Evolutionary conservation across 805 yeast genomes (phyloP), one percentile per base, ranked within the genome.

Genomic region (Scheffersomyces coipomensis): DNA sequence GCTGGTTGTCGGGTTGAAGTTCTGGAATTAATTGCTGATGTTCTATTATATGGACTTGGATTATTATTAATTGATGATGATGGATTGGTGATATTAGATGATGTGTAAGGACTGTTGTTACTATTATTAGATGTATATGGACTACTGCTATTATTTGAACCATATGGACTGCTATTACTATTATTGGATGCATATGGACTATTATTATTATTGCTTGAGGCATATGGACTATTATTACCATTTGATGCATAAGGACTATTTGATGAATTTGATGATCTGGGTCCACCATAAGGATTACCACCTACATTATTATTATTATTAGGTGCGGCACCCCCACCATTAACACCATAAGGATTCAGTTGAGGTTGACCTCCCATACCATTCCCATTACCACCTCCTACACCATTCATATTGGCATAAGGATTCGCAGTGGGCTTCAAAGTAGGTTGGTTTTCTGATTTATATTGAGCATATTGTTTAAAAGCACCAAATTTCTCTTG

Each of bases 401-500:
- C n/a, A 24, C 5, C 29, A 29, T 44, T 38, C 34, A 66, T 49
- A 36, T 61, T 63, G 27, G 70, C 68, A 44, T 68, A 67, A 0
- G 76, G 73, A 40, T 70, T 70, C 5, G 22, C 19, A 7, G 55
- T 68, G 1, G 74, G 75, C 2, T 64, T 62, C 13, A 66, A 49
- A 9, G 67, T 72, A 15, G 70, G 66, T 32, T 58, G 61, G 30
- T 48, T 53, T 22, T 36, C 41, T 33, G 55, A 64, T 23, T 72
- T 52, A 40, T 73, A 72, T 42, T 66, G 69, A 23, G 82, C 82
- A 49, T 75, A 70, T 35, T 61, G 62, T 37, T 60, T 61, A 56
- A 73, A 77, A 16, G 78, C 79, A 12, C 75, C 71, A 48, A 77
- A 77, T 58, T 75, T 75, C 45, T 72, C 73, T 40, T 66, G 62